phyloP scores from a whole-genome alignment of 2,329 filamentous ascomycete genomes.

The Hypomyces perniciosus region DNA sequence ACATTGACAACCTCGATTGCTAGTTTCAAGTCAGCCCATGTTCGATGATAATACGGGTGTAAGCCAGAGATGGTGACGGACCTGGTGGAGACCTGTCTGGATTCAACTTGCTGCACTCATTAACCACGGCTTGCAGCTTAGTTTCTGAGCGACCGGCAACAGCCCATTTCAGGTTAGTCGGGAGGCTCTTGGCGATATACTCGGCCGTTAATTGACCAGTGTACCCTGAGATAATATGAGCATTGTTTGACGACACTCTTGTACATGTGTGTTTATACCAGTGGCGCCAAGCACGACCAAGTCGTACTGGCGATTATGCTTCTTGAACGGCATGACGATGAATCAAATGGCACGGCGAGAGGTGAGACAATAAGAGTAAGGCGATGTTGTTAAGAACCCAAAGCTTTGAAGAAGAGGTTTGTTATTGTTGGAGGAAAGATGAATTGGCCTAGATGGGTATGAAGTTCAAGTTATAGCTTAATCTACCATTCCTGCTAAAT shows the following conservation, averaged over 20 bases:
- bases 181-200: constrained; percentile 63
- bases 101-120: constrained; percentile 60
- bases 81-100: constrained; percentile 65
- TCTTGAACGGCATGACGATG: constrained; percentile 38
- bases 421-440: too few species aligned
- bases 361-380: background rate
- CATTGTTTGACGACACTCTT: background rate
- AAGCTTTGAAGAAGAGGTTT: too few species aligned
- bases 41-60: too few species aligned
- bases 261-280: constrained; percentile 31
- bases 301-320: constrained; percentile 51
- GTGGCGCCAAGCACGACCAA: constrained; percentile 53
- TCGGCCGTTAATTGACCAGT: constrained; percentile 74
- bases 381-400: background rate
- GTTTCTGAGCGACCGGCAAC: constrained; percentile 73
- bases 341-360: too few species aligned
- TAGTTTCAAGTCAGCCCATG: constrained; percentile 19
- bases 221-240: constrained; percentile 56
- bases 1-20: constrained; percentile 49
- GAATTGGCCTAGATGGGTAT: too few species aligned
- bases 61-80: constrained; percentile 31
- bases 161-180: constrained; percentile 80
- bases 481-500: too few species aligned
- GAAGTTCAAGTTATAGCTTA: too few species aligned
- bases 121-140: constrained; percentile 65